Base-by-base conservation (phyloP, 768 basidiomycete species). In the Coprinopsis cinerea region DNA sequence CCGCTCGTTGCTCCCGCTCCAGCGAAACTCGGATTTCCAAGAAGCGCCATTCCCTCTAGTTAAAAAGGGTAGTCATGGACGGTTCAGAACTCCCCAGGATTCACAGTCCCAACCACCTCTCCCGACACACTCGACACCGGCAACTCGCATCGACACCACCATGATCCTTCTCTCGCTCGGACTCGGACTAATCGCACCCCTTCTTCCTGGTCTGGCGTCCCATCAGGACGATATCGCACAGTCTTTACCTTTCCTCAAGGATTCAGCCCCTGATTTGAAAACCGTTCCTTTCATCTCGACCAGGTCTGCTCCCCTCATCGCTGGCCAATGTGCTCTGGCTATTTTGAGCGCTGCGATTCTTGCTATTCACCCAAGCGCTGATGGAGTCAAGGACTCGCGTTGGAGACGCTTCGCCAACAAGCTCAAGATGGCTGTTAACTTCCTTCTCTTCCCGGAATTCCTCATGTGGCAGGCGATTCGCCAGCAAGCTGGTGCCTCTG, bases 381-480 rank as follows among this genome's bases (percentile, higher is more conserved):
- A 45, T 45, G 44, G 44, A 4, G 20, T 45, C 44, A 45, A 32
- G 44, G 44, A 45, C 18, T 28, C 25, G 11, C 27, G 44, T 4
- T 45, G 44, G 44, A 45, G 44, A 13, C 25, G 28, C 4, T 18
- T 45, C 4, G 28, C 28, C 4, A 45, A 32, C 44, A 45, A 23
- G 18, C 28, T 45, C 44, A 45, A 45, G 27, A 45, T 20, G 27
- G 26, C 27, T 5, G 28, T 30, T 20, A 9, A 6, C 28, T 45
- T 45, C 44, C 28, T 45, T 5, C 6, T 45, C 4, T 45, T 45
- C 44, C 44, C 44, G 17, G 44, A 45, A 20, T 45, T 43, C 42
- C 44, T 45, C n/a, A 20, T 45, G 4, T 45, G 27, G 44, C 44
- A 45, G 20, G 44, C 44, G 7, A 45, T 45, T 28, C 44, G 44